A percentile compares a stretch with the other conserved stretches of the same genome.
These are phyloP conservation scores for Vitis hybrid DNA, from an alignment of 177 flowering plant species.

Conservation along the genomic window DNA sequence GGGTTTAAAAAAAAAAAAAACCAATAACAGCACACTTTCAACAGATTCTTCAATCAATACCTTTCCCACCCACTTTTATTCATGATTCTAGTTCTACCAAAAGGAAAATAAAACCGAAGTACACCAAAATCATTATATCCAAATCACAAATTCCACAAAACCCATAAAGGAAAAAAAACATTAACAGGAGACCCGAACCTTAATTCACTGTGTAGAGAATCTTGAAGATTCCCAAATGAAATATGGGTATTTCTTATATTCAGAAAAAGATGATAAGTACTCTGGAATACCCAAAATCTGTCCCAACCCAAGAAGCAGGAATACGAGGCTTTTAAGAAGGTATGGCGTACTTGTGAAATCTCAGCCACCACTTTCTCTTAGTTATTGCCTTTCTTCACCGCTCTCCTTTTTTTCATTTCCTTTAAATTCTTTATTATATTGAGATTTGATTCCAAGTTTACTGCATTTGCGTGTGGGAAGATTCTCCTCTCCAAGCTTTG, in stretches of 20 bases:
- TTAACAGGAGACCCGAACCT: not conserved
- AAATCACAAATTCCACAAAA: not conserved
- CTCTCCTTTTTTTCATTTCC: too few species aligned
- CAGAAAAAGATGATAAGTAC: not conserved
- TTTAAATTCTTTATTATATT: too few species aligned
- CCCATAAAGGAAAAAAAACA: not conserved
- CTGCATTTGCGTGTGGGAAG: too few species aligned
- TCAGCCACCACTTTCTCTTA: too few species aligned
- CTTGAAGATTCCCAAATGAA: conserved; percentile 17
- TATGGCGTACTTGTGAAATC: too few species aligned
- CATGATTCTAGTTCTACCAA: conserved; percentile 5
- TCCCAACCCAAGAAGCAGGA: too few species aligned
- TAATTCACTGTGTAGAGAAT: conserved; percentile 26
- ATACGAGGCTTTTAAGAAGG: too few species aligned
- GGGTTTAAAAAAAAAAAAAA: not conserved
- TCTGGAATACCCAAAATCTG: too few species aligned
- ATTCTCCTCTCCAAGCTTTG: too few species aligned
- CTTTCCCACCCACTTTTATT: conserved; percentile 7
- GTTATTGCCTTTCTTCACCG: too few species aligned
- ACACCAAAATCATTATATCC: not conserved
- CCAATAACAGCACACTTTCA: conserved; percentile 13
- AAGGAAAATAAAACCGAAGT: not conserved
- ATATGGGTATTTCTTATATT: not conserved
- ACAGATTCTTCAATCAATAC: conserved; percentile 12
- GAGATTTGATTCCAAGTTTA: too few species aligned